Evolutionary conservation across 805 yeast genomes (phyloP).

Genomic region (Peterozyma xylosa): DNA sequence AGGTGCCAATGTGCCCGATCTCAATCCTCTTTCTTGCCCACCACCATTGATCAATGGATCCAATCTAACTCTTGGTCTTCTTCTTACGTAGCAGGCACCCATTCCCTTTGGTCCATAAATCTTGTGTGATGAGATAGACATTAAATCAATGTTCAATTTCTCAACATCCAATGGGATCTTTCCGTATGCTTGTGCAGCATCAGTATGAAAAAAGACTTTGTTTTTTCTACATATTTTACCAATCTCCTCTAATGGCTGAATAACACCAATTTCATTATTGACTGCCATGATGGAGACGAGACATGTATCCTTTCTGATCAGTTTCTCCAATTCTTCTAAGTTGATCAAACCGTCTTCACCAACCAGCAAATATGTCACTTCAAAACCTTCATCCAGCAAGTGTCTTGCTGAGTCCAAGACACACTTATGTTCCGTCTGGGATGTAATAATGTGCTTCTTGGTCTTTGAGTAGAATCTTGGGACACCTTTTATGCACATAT

Average conservation of each 20-base stretch:
- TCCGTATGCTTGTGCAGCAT: slow-evolving; percentile 96
- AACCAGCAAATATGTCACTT: slow-evolving; percentile 89
- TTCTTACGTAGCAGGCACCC: slow-evolving; percentile 91
- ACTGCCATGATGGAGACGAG: slow-evolving; percentile 94
- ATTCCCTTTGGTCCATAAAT: slow-evolving; percentile 97
- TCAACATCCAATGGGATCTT: slow-evolving; percentile 90
- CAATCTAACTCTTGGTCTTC: slow-evolving; percentile 96
- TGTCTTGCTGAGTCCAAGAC: slow-evolving; percentile 95
- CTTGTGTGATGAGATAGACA: slow-evolving; percentile 94
- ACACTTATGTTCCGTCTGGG: slow-evolving; percentile 98
- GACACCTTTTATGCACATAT: slow-evolving; percentile 92
- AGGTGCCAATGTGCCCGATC: slow-evolving; percentile 97
- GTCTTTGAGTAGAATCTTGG: slow-evolving; percentile 87
- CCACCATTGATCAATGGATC: slow-evolving; percentile 96
- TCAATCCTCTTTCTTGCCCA: slow-evolving; percentile 97
- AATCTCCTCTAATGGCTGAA: slow-evolving; percentile 92
- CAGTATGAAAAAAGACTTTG: slow-evolving; percentile 95
- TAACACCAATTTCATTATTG: slow-evolving; percentile 95
- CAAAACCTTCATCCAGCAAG: slow-evolving; percentile 94
- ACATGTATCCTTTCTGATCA: slow-evolving; percentile 86
- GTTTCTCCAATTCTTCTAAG: slow-evolving; percentile 68
- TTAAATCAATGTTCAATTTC: slow-evolving; percentile 82
- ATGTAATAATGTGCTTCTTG: slow-evolving; percentile 89
- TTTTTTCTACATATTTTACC: slow-evolving; percentile 79
- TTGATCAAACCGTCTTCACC: slow-evolving; percentile 70